Base-by-base conservation (phyloP, 2,329 filamentous ascomycete genomes). In the Tolypocladium album region DNA sequence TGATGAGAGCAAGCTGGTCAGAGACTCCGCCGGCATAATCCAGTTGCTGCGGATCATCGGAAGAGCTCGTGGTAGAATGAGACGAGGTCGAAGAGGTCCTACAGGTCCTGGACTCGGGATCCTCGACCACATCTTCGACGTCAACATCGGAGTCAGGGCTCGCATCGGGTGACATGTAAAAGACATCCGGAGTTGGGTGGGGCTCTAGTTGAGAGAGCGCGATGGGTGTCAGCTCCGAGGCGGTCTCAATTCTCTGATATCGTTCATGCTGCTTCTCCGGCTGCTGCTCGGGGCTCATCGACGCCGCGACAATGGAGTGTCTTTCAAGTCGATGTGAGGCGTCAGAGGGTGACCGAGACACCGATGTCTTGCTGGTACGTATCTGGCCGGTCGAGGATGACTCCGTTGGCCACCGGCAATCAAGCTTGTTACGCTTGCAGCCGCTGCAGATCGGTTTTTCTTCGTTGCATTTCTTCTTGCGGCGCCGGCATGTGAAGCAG, bases 381-480 rank as follows among this genome's bases (percentile, higher is more conserved):
- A n/a, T 34, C 27, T 53, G 50, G 39, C 40, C 47, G 56, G 38
- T 34, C 17, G 24, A 47, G 27, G 58, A 60, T 22, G 61, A 60
- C 34, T 69, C 64, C 22, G 67, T 59, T n/a, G 67, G 70, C 80
- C 81, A 83, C 57, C 74, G 74, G 67, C 81, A 84, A 55, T 82
- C 75, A 31, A 83, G 71, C 61, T 79, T 79, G 56, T 82, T 73
- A 47, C 80, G 75, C 66, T 78, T 78, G 69, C 81, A 83, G 65
- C 82, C 80, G 57, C 72, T 77, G 66, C 81, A 83, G 22, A 77
- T 68, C 8, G 81, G 80, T 60, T 78, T 75, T 62, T 77, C 75
- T 69, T 83, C 80, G 64, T 82, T 79, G 67, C 80, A 83, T 64
- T 79, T 76, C 64, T 82, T 81, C 69, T 82, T 83, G 61, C 79